These are phyloP conservation scores for Fusarium protoensiforme DNA, from an alignment of 2,329 filamentous ascomycete genomes.

Conservation along the genomic window DNA sequence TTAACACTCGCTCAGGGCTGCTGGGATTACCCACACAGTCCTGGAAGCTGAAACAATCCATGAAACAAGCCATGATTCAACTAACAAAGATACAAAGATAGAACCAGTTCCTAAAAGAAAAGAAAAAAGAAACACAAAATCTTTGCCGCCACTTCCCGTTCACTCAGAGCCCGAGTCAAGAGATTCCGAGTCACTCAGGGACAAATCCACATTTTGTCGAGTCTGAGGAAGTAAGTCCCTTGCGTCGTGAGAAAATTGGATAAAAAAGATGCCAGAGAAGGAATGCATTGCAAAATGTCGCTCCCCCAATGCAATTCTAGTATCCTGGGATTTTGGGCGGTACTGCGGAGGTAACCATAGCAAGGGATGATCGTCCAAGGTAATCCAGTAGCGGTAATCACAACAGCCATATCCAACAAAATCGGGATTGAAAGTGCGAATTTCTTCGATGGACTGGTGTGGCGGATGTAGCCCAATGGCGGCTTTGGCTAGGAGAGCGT, in stretches of 20 bases:
- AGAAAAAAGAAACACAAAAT: no score
- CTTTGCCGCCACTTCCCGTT: no score
- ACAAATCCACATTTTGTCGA: no score
- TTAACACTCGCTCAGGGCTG: no score
- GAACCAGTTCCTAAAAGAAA: no score
- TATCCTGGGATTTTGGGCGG: not conserved
- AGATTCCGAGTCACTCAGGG: no score
- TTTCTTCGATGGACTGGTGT: not conserved
- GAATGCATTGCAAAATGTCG: not conserved
- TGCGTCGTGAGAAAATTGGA: not conserved
- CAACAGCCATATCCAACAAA: not conserved
- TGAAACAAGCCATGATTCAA: no score
- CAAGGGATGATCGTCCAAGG: not conserved
- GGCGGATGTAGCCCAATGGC: not conserved
- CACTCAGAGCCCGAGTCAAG: no score
- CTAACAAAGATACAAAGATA: no score
- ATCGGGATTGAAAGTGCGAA: fast-evolving
- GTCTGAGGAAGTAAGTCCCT: not conserved
- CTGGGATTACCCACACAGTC: no score
- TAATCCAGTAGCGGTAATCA: not conserved
- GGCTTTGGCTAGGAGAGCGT: not conserved
- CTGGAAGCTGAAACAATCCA: no score
- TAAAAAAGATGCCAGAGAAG: not conserved
- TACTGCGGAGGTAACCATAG: not conserved
- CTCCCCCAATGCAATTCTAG: not conserved